Percentiles rank a stretch among this genome's conserved stretches.
Evolutionary conservation across 2,329 filamentous ascomycete species (phyloP).

Genomic region (Gyromitra esculenta): DNA sequence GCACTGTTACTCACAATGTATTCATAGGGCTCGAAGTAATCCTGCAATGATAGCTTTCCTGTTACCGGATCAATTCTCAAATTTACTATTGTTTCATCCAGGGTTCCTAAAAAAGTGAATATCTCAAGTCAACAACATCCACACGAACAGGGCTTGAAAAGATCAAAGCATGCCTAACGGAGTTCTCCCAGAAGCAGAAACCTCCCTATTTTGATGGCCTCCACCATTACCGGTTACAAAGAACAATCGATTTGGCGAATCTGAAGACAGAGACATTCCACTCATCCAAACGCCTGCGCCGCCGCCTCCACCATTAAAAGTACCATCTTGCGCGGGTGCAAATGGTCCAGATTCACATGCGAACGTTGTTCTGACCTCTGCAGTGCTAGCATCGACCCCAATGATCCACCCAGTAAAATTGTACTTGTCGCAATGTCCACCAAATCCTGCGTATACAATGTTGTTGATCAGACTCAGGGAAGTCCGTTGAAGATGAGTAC

Average conservation of each 20-base stretch:
- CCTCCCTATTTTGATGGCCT: conserved; percentile 40
- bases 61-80: conserved; percentile 49
- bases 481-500: conserved; percentile 66
- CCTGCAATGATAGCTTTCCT: conserved; percentile 64
- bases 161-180: conserved; percentile 58
- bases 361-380: conserved; percentile 60
- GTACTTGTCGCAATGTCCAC: conserved; percentile 68
- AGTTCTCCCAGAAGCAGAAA: conserved; percentile 25
- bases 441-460: conserved; percentile 66
- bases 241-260: conserved; percentile 58
- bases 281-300: conserved; percentile 61
- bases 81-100: conserved; percentile 60
- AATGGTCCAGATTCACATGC: conserved; percentile 63
- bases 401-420: conserved; percentile 66
- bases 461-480: conserved; percentile 64
- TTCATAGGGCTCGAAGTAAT: conserved; percentile 68
- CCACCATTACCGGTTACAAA: conserved; percentile 57
- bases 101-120: conserved; percentile 13
- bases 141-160: neutral
- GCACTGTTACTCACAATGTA: conserved; percentile 58
- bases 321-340: conserved; percentile 58
- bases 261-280: conserved; percentile 60
- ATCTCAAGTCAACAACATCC: neutral
- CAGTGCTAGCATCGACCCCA: conserved; percentile 63
- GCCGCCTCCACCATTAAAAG: conserved; percentile 60